Evolutionary conservation across 108 stramenopile species (phyloP).

Genomic region (Cyclotella choctawhatcheeana): DNA sequence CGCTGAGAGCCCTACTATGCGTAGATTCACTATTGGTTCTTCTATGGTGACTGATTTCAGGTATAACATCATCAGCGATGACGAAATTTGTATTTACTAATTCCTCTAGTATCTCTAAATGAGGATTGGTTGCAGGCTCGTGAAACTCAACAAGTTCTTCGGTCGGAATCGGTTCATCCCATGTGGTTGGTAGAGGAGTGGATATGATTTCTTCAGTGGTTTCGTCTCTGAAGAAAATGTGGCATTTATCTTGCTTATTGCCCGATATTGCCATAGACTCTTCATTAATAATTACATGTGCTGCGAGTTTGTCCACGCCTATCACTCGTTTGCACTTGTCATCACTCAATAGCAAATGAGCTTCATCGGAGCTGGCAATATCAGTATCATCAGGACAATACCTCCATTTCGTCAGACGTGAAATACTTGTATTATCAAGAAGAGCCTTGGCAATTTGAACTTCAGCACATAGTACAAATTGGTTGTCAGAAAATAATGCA

Average conservation of each 20-base stretch:
- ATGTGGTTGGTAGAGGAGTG: background rate
- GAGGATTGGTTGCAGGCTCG: slow-evolving; percentile 10
- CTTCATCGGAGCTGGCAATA: no score
- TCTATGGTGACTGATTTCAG: background rate
- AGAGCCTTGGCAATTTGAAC: no score
- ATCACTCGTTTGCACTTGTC: slow-evolving; percentile 12
- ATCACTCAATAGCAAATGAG: no score
- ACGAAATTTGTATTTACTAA: slow-evolving; percentile 15
- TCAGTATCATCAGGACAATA: no score
- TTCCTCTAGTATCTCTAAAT: slow-evolving; percentile 1
- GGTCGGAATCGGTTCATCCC: slow-evolving; percentile 18
- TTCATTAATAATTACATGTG: slow-evolving; percentile 6
- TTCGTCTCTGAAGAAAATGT: slow-evolving; percentile 1
- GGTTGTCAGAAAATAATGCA: no score
- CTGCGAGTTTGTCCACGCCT: slow-evolving; percentile 18
- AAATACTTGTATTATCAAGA: no score
- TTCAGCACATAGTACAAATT: no score
- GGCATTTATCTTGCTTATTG: background rate
- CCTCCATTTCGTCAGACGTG: no score
- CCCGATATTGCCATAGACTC: slow-evolving; percentile 17
- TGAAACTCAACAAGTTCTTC: slow-evolving; percentile 11
- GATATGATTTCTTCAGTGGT: background rate
- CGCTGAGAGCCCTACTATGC: background rate
- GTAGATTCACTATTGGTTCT: background rate
- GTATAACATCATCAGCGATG: slow-evolving; percentile 24